These are phyloP conservation scores for Claviceps sp. DNA, from an alignment of 2,329 filamentous ascomycete species.

Conservation along the genomic window DNA sequence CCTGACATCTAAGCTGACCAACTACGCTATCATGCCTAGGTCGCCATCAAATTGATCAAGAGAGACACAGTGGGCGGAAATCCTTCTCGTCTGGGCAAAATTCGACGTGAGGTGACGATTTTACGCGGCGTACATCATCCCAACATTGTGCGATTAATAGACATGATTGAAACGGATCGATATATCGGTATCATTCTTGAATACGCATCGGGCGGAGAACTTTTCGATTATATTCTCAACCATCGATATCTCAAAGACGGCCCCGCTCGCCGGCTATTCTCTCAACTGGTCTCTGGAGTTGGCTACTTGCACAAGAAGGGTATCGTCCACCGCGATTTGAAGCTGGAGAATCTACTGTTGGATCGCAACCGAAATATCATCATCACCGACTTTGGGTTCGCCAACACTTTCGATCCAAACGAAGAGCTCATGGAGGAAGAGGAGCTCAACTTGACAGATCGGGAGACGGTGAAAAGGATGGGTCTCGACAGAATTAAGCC, in stretches of 20 bases:
- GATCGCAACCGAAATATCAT: conserved; percentile 98
- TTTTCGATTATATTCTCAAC: conserved; percentile 97
- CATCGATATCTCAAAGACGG: conserved; percentile 94
- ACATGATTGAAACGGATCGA: conserved; percentile 95
- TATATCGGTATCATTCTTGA: conserved; percentile 98
- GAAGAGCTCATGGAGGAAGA: conserved; percentile 87
- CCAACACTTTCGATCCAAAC: conserved; percentile 84
- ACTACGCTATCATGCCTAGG: conserved; percentile 32
- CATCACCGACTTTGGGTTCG: conserved; percentile 98
- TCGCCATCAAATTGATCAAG: conserved; percentile 95
- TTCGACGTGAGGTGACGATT: conserved; percentile 93
- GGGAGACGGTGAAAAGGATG: conserved; percentile 74
- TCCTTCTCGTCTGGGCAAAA: conserved; percentile 82
- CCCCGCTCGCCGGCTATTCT: conserved; percentile 79
- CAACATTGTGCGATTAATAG: conserved; percentile 92
- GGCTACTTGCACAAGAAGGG: conserved; percentile 98
- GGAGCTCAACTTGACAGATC: conserved; percentile 73
- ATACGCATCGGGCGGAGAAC: conserved; percentile 91
- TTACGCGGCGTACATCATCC: conserved; percentile 78
- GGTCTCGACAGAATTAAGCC: conserved; percentile 69
- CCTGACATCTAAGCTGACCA: background rate
- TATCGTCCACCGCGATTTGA: conserved; percentile 93
- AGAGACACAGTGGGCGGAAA: conserved; percentile 82
- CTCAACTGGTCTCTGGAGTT: conserved; percentile 89
- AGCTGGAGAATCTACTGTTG: conserved; percentile 87